Percentiles rank a stretch among this genome's conserved stretches.
These are phyloP conservation scores for Apiosordaria backusii DNA, from an alignment of 495 filamentous ascomycete genomes.

Conservation along the genomic window DNA sequence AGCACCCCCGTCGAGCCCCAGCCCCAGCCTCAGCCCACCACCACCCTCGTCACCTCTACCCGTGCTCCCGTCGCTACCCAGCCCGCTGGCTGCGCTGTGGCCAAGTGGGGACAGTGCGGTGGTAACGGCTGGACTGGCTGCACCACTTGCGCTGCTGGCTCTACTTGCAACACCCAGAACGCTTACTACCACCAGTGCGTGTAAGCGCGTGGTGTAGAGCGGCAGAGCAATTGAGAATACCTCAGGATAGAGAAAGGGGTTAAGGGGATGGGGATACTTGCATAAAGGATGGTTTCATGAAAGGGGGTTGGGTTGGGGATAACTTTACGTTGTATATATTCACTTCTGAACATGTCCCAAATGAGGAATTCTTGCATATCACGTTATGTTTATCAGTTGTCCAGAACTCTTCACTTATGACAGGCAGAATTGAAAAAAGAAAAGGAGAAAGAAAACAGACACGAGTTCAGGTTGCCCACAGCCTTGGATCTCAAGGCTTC, in stretches of 20 bases:
- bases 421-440: too few species aligned
- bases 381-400: too few species aligned
- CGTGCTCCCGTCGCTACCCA: slow-evolving; percentile 2
- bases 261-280: background rate
- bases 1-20: background rate
- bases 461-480: too few species aligned
- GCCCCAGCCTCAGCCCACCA: slow-evolving; percentile 6
- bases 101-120: slow-evolving; percentile 41
- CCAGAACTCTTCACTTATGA: too few species aligned
- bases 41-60: slow-evolving; percentile 16
- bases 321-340: background rate
- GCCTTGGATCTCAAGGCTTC: too few species aligned
- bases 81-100: slow-evolving; percentile 21
- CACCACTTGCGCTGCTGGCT: slow-evolving; percentile 28
- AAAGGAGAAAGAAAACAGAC: too few species aligned
- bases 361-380: background rate
- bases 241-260: background rate
- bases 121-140: slow-evolving; percentile 33
- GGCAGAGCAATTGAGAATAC: background rate
- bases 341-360: background rate
- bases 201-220: background rate
- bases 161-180: slow-evolving; percentile 26
- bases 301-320: background rate
- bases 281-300: background rate
- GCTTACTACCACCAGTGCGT: slow-evolving; percentile 34